These are phyloP conservation scores for Candida anglica DNA, from an alignment of 805 yeast genomes.

Conservation along the genomic window DNA sequence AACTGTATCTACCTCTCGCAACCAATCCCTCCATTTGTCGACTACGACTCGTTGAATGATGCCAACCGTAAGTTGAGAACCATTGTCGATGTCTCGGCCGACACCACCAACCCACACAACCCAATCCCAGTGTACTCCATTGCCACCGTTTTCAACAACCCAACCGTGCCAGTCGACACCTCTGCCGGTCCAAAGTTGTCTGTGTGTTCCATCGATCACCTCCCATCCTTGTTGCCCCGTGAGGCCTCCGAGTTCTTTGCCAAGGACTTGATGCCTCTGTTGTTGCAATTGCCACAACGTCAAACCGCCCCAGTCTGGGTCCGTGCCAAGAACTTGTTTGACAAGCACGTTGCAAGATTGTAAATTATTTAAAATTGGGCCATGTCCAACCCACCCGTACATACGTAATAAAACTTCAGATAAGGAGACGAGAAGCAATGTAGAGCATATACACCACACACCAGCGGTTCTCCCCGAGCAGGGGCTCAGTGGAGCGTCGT, in stretches of 20 bases:
- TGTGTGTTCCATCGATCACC: slow-evolving; percentile 92
- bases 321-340: slow-evolving; percentile 78
- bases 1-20: slow-evolving; percentile 93
- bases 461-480: no score
- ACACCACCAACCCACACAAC: slow-evolving; percentile 97
- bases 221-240: slow-evolving; percentile 93
- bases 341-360: slow-evolving; percentile 79
- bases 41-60: slow-evolving; percentile 60
- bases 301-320: slow-evolving; percentile 86
- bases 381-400: no score
- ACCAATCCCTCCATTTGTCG: slow-evolving; percentile 91
- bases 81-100: slow-evolving; percentile 97
- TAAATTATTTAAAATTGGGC: no score
- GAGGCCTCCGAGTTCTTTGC: slow-evolving; percentile 94
- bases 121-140: slow-evolving; percentile 92
- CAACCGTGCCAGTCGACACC: slow-evolving; percentile 82
- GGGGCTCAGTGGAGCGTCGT: no score
- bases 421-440: neutral
- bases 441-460: neutral
- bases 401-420: no score
- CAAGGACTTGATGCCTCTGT: slow-evolving; percentile 81
- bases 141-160: slow-evolving; percentile 87
- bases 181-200: slow-evolving; percentile 80
- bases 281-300: slow-evolving; percentile 80
- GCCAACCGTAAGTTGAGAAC: slow-evolving; percentile 76